Percentiles rank a stretch among this genome's conserved stretches.
Evolutionary conservation across 352 stramenopile genomes (phyloP).

Genomic region (Pythium myriotylum): DNA sequence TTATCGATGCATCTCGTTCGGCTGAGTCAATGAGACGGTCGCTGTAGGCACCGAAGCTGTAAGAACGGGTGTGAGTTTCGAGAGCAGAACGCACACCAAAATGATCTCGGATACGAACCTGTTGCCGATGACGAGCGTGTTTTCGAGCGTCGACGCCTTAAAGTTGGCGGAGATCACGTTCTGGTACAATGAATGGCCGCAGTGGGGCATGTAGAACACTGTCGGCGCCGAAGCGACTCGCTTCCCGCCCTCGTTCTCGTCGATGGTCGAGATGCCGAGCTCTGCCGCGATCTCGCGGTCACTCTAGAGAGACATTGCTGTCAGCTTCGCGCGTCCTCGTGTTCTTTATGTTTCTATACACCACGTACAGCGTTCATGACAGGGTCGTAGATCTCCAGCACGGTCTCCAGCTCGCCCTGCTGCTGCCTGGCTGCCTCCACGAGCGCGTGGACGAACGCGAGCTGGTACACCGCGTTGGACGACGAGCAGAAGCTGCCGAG

Average conservation of each 20-base stretch:
- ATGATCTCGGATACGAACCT: conserved; percentile 39
- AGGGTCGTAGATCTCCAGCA: conserved; percentile 67
- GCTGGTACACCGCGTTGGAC: conserved; percentile 74
- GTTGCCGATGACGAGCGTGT: conserved; percentile 87
- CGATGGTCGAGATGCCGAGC: conserved; percentile 50
- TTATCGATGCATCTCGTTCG: conserved; percentile 43
- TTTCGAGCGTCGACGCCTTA: conserved; percentile 29
- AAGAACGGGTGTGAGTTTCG: not conserved
- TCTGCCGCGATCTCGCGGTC: conserved; percentile 52
- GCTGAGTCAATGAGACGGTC: conserved; percentile 57
- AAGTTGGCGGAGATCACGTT: conserved; percentile 90
- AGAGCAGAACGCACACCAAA: not conserved
- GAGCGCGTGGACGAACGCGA: conserved; percentile 63
- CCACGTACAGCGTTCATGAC: conserved; percentile 72
- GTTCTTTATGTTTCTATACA: not conserved
- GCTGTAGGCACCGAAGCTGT: conserved; percentile 77
- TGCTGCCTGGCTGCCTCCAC: conserved; percentile 26
- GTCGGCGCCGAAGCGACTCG: conserved; percentile 45
- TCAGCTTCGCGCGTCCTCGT: not conserved
- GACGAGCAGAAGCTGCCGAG: conserved; percentile 77
- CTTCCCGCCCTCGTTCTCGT: conserved; percentile 64
- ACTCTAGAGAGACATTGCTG: conserved; percentile 33
- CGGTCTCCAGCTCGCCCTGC: conserved; percentile 6
- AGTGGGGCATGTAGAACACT: conserved; percentile 94
- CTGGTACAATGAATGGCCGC: conserved; percentile 83